phyloP scores from a whole-genome alignment of 805 yeast species.

The Scheffersomyces ergatensis region DNA sequence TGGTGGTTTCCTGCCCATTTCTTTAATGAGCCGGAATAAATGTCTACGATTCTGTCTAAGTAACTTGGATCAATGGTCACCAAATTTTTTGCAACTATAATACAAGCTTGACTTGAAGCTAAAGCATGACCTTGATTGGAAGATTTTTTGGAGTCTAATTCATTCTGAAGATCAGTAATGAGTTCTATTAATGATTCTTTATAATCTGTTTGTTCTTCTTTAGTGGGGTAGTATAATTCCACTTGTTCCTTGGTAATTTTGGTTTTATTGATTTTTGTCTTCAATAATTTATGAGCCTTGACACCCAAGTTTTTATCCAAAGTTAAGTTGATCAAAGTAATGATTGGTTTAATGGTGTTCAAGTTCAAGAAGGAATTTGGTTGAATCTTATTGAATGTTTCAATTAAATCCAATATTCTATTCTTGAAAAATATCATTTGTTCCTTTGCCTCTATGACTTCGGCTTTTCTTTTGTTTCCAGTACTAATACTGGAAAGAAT shows the following conservation, averaged over 20 bases:
- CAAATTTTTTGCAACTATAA: slow-evolving; percentile 61
- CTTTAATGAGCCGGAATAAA: slow-evolving; percentile 56
- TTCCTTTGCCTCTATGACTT: slow-evolving; percentile 75
- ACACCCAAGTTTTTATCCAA: slow-evolving; percentile 67
- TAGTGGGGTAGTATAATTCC: slow-evolving; percentile 10
- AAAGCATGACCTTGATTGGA: slow-evolving; percentile 47
- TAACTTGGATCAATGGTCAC: slow-evolving; percentile 27
- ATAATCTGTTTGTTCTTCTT: slow-evolving; percentile 13
- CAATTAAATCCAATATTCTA: slow-evolving; percentile 75
- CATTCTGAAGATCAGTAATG: slow-evolving; percentile 43
- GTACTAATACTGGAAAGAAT: slow-evolving; percentile 49
- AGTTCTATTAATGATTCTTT: slow-evolving; percentile 20
- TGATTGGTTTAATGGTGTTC: slow-evolving; percentile 51
- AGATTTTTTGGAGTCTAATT: slow-evolving; percentile 37
- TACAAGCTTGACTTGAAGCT: slow-evolving; percentile 66
- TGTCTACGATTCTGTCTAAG: slow-evolving; percentile 47
- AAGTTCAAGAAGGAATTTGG: slow-evolving; percentile 41
- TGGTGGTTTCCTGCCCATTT: slow-evolving; percentile 54
- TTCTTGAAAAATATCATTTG: slow-evolving; percentile 76
- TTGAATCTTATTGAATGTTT: slow-evolving; percentile 51
- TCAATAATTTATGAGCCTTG: slow-evolving; percentile 72
- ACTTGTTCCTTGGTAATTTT: slow-evolving; percentile 26
- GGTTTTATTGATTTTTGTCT: slow-evolving; percentile 54
- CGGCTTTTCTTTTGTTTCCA: slow-evolving; percentile 68
- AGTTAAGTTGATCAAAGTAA: slow-evolving; percentile 63